A percentile compares a stretch with the other conserved stretches of the same genome.
phyloP scores from a whole-genome alignment of 169 alveolate species.

The Plasmodium yoelii region DNA sequence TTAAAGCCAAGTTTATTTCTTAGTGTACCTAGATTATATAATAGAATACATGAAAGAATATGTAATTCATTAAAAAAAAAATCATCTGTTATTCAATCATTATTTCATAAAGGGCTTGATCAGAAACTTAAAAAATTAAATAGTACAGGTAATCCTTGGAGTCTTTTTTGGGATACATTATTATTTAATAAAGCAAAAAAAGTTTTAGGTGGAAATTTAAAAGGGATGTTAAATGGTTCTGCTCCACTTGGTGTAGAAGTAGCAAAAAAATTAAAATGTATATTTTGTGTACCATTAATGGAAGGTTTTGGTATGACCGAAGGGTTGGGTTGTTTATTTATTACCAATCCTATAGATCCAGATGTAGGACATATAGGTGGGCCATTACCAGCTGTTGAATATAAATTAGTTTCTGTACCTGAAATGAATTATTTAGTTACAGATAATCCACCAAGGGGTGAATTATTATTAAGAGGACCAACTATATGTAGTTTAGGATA shows the following conservation, averaged over 20 bases:
- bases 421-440: slow-evolving; percentile 91
- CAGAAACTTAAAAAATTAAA: slow-evolving; percentile 75
- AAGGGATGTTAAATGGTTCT: slow-evolving; percentile 90
- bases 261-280: slow-evolving; percentile 87
- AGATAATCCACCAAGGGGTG: slow-evolving; percentile 94
- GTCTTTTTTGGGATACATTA: slow-evolving; percentile 84
- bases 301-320: slow-evolving; percentile 98
- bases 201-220: slow-evolving; percentile 93
- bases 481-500: slow-evolving; percentile 90
- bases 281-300: slow-evolving; percentile 87
- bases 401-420: slow-evolving; percentile 93
- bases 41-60: slow-evolving; percentile 92
- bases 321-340: slow-evolving; percentile 88
- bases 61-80: slow-evolving; percentile 84
- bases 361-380: slow-evolving; percentile 91
- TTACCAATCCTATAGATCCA: slow-evolving; percentile 85
- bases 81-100: slow-evolving; percentile 78
- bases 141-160: slow-evolving; percentile 77
- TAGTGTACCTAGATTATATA: slow-evolving; percentile 96
- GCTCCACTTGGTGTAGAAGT: slow-evolving; percentile 92
- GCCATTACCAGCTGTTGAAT: slow-evolving; percentile 85
- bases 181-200: slow-evolving; percentile 88
- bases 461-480: slow-evolving; percentile 92
- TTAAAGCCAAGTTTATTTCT: slow-evolving; percentile 95
- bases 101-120: slow-evolving; percentile 86